Evolutionary conservation across 192 early-diverging fungal genomes (phyloP).

Genomic region (Dissophora globulifera): DNA sequence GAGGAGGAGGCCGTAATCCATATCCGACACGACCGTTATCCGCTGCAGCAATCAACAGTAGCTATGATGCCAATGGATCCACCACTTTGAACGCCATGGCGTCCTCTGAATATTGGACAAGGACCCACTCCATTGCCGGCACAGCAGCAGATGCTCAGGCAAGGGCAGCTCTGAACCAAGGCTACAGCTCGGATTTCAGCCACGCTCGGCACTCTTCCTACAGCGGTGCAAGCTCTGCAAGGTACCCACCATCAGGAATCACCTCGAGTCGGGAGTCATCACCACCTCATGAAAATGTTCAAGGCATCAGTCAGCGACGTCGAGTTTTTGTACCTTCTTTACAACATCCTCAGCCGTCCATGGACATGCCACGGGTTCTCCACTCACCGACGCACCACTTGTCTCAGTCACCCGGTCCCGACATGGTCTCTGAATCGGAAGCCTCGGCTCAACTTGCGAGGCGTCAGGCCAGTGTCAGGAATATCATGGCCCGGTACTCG

Average conservation of each 20-base stretch:
- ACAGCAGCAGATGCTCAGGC: slow-evolving; percentile 5
- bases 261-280: slow-evolving; percentile 26
- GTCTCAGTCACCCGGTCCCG: neutral
- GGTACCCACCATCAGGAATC: neutral
- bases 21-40: slow-evolving; percentile 22
- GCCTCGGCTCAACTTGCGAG: neutral
- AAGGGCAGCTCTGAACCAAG: slow-evolving; percentile 3
- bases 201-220: neutral
- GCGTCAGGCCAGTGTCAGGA: slow-evolving; percentile 27
- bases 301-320: neutral
- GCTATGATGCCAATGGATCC: neutral
- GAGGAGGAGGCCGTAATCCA: too few relatives aligned
- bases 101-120: slow-evolving; percentile 24
- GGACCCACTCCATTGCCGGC: slow-evolving; percentile 6
- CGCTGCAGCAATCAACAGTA: neutral
- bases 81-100: slow-evolving; percentile 7
- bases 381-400: neutral
- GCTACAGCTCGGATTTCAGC: slow-evolving; percentile 25
- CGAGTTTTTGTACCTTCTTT: neutral
- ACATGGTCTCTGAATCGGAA: neutral
- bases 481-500: slow-evolving; percentile 35
- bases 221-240: neutral
- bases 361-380: neutral
- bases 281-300: slow-evolving; percentile 8
- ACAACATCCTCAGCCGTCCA: neutral